phyloP scores from a whole-genome alignment of 805 yeast genomes.

The Wickerhamomyces alni region DNA sequence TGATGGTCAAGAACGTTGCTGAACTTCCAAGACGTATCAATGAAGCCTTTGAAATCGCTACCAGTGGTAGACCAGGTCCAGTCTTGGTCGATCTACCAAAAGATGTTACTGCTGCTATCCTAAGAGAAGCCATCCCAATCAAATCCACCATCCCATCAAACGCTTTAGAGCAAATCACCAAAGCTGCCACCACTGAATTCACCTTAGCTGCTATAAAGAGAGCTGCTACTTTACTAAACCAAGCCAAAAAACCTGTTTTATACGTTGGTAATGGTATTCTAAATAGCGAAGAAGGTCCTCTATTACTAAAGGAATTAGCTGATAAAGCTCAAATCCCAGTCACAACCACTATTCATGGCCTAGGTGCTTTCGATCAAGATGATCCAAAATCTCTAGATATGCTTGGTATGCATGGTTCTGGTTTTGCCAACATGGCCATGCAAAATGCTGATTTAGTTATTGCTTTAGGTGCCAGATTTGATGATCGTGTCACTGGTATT shows the following conservation, averaged over 20 bases:
- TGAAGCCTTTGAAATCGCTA: constrained; percentile 97
- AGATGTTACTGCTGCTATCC: constrained; percentile 91
- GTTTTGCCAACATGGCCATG: constrained; percentile 90
- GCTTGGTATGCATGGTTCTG: constrained; percentile 98
- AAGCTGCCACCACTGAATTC: constrained; percentile 64
- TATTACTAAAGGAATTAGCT: constrained; percentile 70
- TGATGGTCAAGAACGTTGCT: constrained; percentile 92
- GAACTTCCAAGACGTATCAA: constrained; percentile 94
- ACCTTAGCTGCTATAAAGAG: constrained; percentile 67
- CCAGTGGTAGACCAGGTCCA: constrained; percentile 96
- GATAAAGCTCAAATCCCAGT: constrained; percentile 93
- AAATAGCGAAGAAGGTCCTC: constrained; percentile 75
- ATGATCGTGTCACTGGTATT: constrained; percentile 94
- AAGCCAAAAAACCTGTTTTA: constrained; percentile 81
- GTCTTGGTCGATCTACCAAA: constrained; percentile 96
- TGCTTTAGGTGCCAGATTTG: constrained; percentile 96
- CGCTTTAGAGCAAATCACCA: constrained; percentile 65
- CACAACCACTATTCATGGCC: constrained; percentile 89
- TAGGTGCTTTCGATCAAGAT: constrained; percentile 91
- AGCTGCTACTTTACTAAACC: constrained; percentile 72
- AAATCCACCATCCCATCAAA: constrained; percentile 66
- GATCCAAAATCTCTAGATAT: constrained; percentile 89
- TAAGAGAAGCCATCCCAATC: constrained; percentile 81
- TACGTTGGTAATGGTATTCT: constrained; percentile 92
- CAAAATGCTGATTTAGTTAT: constrained; percentile 90